Percentiles rank a stretch among this genome's conserved stretches.
phyloP scores from a whole-genome alignment of 352 stramenopile genomes.

The Aphanomyces stellatus region DNA sequence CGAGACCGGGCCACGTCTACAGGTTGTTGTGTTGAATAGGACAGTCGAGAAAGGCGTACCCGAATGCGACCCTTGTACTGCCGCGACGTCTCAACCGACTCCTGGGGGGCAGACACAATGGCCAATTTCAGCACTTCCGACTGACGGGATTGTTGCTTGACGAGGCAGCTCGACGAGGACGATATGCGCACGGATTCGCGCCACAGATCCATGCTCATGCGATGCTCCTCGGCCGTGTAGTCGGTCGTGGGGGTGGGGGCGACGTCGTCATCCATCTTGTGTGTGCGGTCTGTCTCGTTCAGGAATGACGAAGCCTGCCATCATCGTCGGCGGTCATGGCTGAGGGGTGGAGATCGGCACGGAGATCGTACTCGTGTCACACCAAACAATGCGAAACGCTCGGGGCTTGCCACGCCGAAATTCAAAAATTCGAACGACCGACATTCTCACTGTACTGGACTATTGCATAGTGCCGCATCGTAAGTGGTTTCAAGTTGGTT shows the following conservation, averaged over 20 bases:
- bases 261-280: slow-evolving; percentile 54
- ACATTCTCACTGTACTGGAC: too few relatives aligned
- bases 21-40: not conserved
- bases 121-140: not conserved
- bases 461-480: too few relatives aligned
- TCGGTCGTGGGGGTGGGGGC: too few relatives aligned
- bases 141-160: not conserved
- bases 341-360: too few relatives aligned
- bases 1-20: slow-evolving; percentile 50
- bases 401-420: too few relatives aligned
- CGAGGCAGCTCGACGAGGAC: not conserved
- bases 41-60: slow-evolving; percentile 19
- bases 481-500: too few relatives aligned
- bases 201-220: slow-evolving; percentile 6
- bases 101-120: not conserved
- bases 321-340: too few relatives aligned
- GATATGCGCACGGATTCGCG: slow-evolving; percentile 1
- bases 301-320: not conserved
- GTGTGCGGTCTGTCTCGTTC: slow-evolving; percentile 44
- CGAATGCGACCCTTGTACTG: slow-evolving; percentile 69
- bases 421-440: too few relatives aligned
- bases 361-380: too few relatives aligned
- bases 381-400: too few relatives aligned
- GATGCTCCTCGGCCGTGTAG: slow-evolving; percentile 54
- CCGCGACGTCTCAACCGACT: not conserved